A percentile compares a stretch with the other conserved stretches of the same genome.
phyloP scores from a whole-genome alignment of 2,329 filamentous ascomycete species.

The Balansia obtecta region DNA sequence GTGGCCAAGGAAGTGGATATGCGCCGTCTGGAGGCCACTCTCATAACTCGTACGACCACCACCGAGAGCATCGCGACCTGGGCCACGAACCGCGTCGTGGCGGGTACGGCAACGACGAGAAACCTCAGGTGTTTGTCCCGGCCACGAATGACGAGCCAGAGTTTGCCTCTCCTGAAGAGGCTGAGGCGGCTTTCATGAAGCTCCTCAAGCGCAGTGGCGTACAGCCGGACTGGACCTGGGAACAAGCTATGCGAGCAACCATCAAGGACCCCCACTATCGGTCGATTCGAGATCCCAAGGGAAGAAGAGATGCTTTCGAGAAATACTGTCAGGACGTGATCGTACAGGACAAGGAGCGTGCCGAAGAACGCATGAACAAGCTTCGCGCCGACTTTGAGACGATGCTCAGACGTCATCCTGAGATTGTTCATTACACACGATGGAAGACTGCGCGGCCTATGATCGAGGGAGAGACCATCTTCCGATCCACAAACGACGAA shows the following conservation, averaged over 20 bases:
- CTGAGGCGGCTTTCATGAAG: conserved; percentile 87
- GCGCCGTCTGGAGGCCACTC: conserved; percentile 27
- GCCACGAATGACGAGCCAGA: conserved; percentile 61
- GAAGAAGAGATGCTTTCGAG: conserved; percentile 82
- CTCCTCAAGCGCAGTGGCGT: conserved; percentile 75
- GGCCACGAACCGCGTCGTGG: conserved; percentile 45
- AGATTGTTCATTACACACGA: conserved; percentile 92
- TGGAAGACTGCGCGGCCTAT: conserved; percentile 95
- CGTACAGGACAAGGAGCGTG: conserved; percentile 84
- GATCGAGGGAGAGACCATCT: conserved; percentile 90
- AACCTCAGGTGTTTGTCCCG: conserved; percentile 46
- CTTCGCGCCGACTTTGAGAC: conserved; percentile 86
- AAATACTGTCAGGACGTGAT: conserved; percentile 89
- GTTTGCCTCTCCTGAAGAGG: conserved; percentile 71
- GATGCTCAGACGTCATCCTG: conserved; percentile 92
- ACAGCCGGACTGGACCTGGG: conserved; percentile 86
- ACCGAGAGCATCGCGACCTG: conserved; percentile 25
- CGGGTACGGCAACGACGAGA: conserved; percentile 42
- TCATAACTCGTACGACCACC: conserved; percentile 23
- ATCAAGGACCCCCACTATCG: conserved; percentile 89
- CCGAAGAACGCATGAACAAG: conserved; percentile 85
- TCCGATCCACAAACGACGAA: conserved; percentile 81
- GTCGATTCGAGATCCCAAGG: conserved; percentile 82
- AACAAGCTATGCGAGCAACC: conserved; percentile 72
- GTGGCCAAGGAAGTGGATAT: conserved; percentile 20